These are phyloP conservation scores for Penicillium samsonianum DNA, from an alignment of 495 filamentous ascomycete genomes.

Conservation along the genomic window DNA sequence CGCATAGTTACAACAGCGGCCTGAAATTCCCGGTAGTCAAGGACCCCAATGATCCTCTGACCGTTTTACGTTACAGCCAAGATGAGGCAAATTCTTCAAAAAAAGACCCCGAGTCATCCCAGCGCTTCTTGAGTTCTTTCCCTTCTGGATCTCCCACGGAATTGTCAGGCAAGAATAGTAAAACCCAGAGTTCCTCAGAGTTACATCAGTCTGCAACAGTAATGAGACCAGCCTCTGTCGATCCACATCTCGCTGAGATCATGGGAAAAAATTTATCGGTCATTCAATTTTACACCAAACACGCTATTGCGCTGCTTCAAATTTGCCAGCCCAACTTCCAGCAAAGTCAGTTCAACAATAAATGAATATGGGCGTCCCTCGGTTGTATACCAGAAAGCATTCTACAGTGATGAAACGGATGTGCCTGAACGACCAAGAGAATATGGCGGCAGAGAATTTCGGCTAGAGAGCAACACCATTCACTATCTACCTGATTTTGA, in stretches of 20 bases:
- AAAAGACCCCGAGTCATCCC: conserved; percentile 34
- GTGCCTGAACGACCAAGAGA: conserved; percentile 77
- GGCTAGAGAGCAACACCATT: conserved; percentile 68
- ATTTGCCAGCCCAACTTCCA: conserved; percentile 29
- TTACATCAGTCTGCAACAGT: conserved; percentile 28
- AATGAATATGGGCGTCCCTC: conserved; percentile 43
- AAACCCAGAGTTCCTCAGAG: conserved; percentile 20
- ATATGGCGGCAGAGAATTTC: conserved; percentile 89
- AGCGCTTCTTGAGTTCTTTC: conserved; percentile 17
- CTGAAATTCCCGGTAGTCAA: conserved; percentile 79
- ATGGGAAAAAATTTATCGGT: conserved; percentile 24
- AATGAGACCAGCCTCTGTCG: conserved; percentile 8
- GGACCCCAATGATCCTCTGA: conserved; percentile 67
- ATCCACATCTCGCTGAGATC: conserved; percentile 29
- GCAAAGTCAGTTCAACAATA: conserved; percentile 34
- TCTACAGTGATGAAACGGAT: conserved; percentile 83
- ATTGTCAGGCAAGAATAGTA: conserved; percentile 11
- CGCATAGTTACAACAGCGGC: conserved; percentile 29
- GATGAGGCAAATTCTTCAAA: conserved; percentile 48
- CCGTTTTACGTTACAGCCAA: conserved; percentile 69
- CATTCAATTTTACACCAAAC: conserved; percentile 33
- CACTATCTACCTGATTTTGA: conserved; percentile 83
- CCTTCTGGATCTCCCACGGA: conserved; percentile 14
- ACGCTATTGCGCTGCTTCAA: conserved; percentile 29
- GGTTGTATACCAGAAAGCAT: conserved; percentile 81